Base-by-base conservation (phyloP, 1,284 basidiomycete genomes). In the Earliella scabrosa region DNA sequence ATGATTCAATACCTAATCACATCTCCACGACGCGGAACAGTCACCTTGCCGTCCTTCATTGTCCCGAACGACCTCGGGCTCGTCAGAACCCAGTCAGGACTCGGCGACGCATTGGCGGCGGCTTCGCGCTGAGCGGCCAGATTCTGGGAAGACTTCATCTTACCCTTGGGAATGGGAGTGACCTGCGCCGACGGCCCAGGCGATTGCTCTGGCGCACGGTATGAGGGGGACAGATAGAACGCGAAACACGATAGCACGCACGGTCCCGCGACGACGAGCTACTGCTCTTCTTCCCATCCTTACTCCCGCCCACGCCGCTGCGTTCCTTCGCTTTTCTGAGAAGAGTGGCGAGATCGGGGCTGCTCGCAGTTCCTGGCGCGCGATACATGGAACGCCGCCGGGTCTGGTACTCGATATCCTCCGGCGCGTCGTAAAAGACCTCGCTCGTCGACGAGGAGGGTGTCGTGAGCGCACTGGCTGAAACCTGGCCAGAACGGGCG, bases 381-480 rank as follows among this genome's bases (percentile, higher is more conserved):
- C 93, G 82, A 71, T 93, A 94, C 75, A 95, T 85, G 61, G 90
- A 92, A 50, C 92, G 82, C 39, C 92, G 83, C 71, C 91, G 90
- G 20, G 84, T 83, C 65, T 87, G 82, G 63, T 82, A 78, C 63
- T 87, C 86, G 4, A 75, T 66, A 59, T 87, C 86, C 60, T 87
- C 86, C 5, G 57, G 60, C 32, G 80, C 77, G 71, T 90, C 87
- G 73, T 80, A 82, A 65, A 81, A 82, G 40, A 85, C 67, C 59
- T 89, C 87, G 62, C 78, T 72, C 26, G 74, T 69, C 49, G 76
- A 72, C 21, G 76, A 74, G n/a, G 70, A 70, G 14, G 73, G 21
- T 75, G 75, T 45, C 73, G 70, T 23, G 70, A 73, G 61, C 66
- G 65, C 61, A 48, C 58, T 56, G 26, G 60, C 41, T 35, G 63